Evolutionary conservation across 139 green algal genomes (phyloP).

Genomic region (Chlamydomonas eustigma): DNA sequence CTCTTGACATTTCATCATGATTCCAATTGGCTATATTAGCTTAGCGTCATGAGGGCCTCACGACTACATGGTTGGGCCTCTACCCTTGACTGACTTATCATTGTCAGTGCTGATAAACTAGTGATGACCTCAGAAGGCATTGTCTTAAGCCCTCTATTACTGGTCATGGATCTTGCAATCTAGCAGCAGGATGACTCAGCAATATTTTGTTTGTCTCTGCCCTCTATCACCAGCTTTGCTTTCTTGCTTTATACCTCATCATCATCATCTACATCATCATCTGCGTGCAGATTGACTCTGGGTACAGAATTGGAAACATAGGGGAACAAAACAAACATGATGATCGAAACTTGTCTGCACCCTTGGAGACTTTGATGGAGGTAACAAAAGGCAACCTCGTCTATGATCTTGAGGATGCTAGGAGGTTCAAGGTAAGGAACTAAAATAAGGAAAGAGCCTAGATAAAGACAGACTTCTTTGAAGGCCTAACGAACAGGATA

Average conservation of each 20-base stretch:
- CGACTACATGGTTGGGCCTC: too few relatives aligned
- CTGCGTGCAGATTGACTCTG: not conserved
- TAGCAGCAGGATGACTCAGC: not conserved
- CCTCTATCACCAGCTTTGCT: not conserved
- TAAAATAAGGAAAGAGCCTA: not conserved
- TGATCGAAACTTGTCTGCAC: not conserved
- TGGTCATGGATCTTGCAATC: not conserved
- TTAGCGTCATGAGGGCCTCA: too few relatives aligned
- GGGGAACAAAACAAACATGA: conserved; percentile 22
- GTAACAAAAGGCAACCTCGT: conserved; percentile 46
- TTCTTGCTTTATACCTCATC: too few relatives aligned
- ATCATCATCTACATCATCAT: not conserved
- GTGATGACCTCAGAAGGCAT: not conserved
- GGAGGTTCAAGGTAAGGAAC: conserved; percentile 2
- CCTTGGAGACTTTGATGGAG: conserved; percentile 19
- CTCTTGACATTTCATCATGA: not conserved
- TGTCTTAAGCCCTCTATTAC: not conserved
- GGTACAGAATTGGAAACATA: conserved; percentile 52
- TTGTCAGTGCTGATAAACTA: not conserved
- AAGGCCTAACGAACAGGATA: too few relatives aligned
- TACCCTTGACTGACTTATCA: too few relatives aligned
- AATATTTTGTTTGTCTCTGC: not conserved
- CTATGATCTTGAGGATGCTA: conserved; percentile 52
- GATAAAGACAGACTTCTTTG: not conserved
- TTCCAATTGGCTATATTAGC: too few relatives aligned